Evolutionary conservation across 306 rosid genomes (phyloP).

Genomic region (Coriaria nepalensis): DNA sequence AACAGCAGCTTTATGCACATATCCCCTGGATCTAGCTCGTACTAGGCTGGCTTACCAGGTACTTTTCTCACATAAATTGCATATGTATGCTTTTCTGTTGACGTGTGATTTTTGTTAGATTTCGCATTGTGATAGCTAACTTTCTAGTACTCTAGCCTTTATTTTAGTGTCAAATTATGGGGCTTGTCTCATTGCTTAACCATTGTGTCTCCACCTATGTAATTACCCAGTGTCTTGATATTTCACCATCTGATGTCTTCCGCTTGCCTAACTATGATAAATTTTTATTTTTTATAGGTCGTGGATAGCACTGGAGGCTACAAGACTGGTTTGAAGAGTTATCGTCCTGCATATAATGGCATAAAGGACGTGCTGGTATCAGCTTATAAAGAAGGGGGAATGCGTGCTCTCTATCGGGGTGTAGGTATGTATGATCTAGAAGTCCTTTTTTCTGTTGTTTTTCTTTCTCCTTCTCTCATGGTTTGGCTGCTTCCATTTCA

Average conservation of each 20-base stretch:
- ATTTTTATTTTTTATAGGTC: conserved; percentile 30
- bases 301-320: conserved; percentile 33
- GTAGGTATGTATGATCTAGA: conserved; percentile 40
- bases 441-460: background rate
- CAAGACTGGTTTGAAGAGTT: conserved; percentile 28
- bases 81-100: background rate
- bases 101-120: no score
- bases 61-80: conserved; percentile 2
- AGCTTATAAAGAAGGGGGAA: conserved; percentile 65
- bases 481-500: no score
- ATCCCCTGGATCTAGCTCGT: conserved; percentile 94
- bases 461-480: no score
- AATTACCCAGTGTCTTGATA: no score
- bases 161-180: no score
- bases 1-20: conserved; percentile 80
- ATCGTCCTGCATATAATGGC: conserved; percentile 39
- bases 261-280: conserved; percentile 2
- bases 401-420: conserved; percentile 80
- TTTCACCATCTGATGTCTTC: background rate
- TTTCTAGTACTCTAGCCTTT: no score
- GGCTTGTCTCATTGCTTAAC: no score
- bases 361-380: conserved; percentile 59
- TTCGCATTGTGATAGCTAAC: no score
- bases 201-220: no score
- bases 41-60: conserved; percentile 99